Conservation (phyloP, 1,284 basidiomycete genomes). For the Moesziomyces antarcticus region DNA sequence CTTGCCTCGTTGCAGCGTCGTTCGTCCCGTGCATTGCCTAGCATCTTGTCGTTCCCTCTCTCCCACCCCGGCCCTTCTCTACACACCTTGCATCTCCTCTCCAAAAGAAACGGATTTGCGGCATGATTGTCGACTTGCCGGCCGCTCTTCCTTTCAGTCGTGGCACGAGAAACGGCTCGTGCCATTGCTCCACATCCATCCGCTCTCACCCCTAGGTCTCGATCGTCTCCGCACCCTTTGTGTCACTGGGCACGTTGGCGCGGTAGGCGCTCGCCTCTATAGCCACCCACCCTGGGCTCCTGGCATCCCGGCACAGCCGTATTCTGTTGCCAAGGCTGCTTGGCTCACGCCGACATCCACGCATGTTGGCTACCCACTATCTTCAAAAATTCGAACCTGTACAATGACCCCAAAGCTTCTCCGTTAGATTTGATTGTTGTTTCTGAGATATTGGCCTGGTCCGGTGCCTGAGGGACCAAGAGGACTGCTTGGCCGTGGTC, state of each 20-base stretch:
- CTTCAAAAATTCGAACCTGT: conserved; percentile 42
- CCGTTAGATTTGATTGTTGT: neutral
- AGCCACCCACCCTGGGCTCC: conserved; percentile 23
- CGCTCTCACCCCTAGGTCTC: conserved; percentile 2
- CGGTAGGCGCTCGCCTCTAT: conserved; percentile 5
- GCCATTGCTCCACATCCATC: conserved; percentile 12
- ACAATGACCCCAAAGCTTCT: conserved; percentile 32
- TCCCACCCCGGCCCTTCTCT: conserved; percentile 2
- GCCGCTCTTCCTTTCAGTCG: conserved; percentile 19
- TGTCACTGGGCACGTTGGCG: conserved; percentile 7
- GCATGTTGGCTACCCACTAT: conserved; percentile 20
- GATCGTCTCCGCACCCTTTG: conserved; percentile 2
- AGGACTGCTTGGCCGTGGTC: too few relatives aligned
- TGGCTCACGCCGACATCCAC: conserved; percentile 2
- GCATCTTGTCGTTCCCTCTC: conserved; percentile 25
- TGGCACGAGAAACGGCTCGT: conserved; percentile 41
- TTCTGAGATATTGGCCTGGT: neutral
- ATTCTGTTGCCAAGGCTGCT: conserved; percentile 19
- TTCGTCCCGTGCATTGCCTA: conserved; percentile 19
- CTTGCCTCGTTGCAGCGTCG: conserved; percentile 6
- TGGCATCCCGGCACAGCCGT: conserved; percentile 37
- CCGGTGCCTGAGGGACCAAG: too few relatives aligned
- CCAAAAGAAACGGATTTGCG: conserved; percentile 26
- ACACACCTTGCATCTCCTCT: conserved; percentile 17
- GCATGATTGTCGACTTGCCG: conserved; percentile 15